Conservation (phyloP, 2,329 filamentous ascomycete genomes). For the Aspergillus spinulosporus region DNA sequence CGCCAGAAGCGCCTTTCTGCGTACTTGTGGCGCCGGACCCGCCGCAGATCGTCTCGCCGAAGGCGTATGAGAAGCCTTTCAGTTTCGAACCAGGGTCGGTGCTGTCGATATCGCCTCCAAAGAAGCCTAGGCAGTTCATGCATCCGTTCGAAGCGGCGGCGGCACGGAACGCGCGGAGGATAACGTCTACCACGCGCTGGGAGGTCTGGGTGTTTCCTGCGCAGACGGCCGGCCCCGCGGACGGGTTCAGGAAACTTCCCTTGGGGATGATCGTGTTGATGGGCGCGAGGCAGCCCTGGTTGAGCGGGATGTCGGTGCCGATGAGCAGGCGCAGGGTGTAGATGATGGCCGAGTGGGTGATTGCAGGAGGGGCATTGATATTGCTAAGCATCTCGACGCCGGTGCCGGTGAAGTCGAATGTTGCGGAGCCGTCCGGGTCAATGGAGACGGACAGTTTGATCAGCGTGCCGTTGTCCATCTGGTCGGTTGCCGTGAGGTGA, state of each 20-base stretch:
- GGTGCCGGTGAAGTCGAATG: constrained; percentile 77
- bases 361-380: constrained; percentile 77
- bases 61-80: constrained; percentile 70
- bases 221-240: constrained; percentile 74
- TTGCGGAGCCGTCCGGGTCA: constrained; percentile 68
- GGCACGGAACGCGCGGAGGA: constrained; percentile 75
- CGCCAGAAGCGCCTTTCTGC: constrained; percentile 74
- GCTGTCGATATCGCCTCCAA: constrained; percentile 67
- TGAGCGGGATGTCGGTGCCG: constrained; percentile 77
- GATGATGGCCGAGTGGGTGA: constrained; percentile 81
- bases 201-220: constrained; percentile 78
- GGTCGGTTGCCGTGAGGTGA: constrained; percentile 70
- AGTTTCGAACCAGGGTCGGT: constrained; percentile 41
- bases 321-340: constrained; percentile 82
- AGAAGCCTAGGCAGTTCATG: constrained; percentile 76
- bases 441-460: constrained; percentile 75
- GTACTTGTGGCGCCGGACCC: constrained; percentile 72
- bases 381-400: constrained; percentile 78
- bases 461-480: constrained; percentile 83
- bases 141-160: constrained; percentile 78
- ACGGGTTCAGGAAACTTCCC: constrained; percentile 70
- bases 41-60: constrained; percentile 85
- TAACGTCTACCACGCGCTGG: constrained; percentile 79
- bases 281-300: constrained; percentile 79
- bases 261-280: constrained; percentile 71